Conservation (phyloP, 1,139 yeast genomes). For the Blastobotrys illinoisensis region DNA sequence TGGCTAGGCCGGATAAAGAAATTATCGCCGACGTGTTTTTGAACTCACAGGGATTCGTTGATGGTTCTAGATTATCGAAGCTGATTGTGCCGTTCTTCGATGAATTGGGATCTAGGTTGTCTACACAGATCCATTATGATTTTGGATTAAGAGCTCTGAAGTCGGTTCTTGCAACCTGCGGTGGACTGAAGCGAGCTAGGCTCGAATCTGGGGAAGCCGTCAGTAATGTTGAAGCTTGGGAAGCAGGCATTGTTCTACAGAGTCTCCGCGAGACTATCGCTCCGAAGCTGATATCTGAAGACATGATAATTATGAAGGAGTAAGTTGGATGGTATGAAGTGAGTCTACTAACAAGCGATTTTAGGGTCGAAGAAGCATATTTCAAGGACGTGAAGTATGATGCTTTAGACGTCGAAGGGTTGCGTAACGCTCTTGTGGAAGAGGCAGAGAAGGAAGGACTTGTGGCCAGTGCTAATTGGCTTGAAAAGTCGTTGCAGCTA, state of each 20-base stretch:
- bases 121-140: conserved; percentile 73
- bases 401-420: conserved; percentile 19
- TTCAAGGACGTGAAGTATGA: conserved; percentile 29
- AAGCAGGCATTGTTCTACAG: conserved; percentile 42
- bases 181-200: conserved; percentile 39
- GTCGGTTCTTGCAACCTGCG: conserved; percentile 56
- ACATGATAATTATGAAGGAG: conserved; percentile 39
- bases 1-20: conserved; percentile 67
- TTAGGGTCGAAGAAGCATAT: conserved; percentile 26
- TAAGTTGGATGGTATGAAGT: conserved; percentile 8
- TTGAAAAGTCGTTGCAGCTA: conserved; percentile 57
- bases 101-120: conserved; percentile 37
- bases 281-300: conserved; percentile 58
- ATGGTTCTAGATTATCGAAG: conserved; percentile 44
- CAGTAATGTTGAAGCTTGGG: conserved; percentile 25
- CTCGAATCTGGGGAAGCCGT: conserved; percentile 5
- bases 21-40: conserved; percentile 69
- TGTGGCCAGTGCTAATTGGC: conserved; percentile 39
- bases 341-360: conserved; percentile 9
- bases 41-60: conserved; percentile 62
- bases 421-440: conserved; percentile 17
- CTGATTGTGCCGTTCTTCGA: conserved; percentile 54
- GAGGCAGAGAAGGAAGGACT: conserved; percentile 29
- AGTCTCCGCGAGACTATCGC: conserved; percentile 56
- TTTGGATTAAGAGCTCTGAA: conserved; percentile 84